A percentile compares a stretch with the other conserved stretches of the same genome.
Evolutionary conservation across 768 basidiomycete genomes (phyloP).

Genomic region (Rhodotorula kratochvilovae): DNA sequence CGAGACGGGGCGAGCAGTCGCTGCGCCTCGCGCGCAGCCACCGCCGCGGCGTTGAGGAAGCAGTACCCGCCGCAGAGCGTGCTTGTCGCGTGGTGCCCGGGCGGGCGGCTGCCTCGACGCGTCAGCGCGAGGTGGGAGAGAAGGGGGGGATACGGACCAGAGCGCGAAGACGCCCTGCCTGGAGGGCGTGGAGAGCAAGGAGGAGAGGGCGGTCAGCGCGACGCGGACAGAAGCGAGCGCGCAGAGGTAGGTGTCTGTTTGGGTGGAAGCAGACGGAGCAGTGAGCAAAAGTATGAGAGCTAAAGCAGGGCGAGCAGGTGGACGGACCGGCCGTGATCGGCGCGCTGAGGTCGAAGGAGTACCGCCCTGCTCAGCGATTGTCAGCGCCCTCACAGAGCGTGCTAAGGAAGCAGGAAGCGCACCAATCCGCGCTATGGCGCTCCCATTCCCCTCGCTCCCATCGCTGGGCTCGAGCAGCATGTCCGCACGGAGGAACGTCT

Average conservation of each 20-base stretch:
- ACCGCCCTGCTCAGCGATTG: conserved; percentile 38
- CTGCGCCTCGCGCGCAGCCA: conserved; percentile 47
- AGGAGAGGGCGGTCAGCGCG: conserved; percentile 42
- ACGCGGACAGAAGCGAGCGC: conserved; percentile 45
- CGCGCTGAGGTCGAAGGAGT: conserved; percentile 47
- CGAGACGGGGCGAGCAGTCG: no score
- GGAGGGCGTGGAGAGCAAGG: conserved; percentile 5
- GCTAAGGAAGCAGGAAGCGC: neutral
- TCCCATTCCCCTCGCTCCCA: neutral
- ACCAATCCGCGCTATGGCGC: conserved; percentile 19
- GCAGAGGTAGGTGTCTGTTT: conserved; percentile 46
- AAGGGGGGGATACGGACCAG: conserved; percentile 1
- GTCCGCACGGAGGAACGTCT: conserved; percentile 45
- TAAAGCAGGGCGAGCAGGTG: neutral
- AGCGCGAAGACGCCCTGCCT: conserved; percentile 5
- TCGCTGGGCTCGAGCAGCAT: conserved; percentile 23
- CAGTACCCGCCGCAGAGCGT: conserved; percentile 48
- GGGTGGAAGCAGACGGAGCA: no score
- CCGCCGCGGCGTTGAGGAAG: conserved; percentile 47
- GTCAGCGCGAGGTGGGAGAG: no score
- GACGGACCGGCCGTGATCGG: conserved; percentile 46
- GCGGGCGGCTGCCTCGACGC: conserved; percentile 42
- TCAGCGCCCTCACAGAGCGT: neutral
- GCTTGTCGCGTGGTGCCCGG: conserved; percentile 47
- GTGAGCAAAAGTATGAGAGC: neutral